phyloP scores from a whole-genome alignment of 2,329 filamentous ascomycete genomes.

The Microsporum canis region DNA sequence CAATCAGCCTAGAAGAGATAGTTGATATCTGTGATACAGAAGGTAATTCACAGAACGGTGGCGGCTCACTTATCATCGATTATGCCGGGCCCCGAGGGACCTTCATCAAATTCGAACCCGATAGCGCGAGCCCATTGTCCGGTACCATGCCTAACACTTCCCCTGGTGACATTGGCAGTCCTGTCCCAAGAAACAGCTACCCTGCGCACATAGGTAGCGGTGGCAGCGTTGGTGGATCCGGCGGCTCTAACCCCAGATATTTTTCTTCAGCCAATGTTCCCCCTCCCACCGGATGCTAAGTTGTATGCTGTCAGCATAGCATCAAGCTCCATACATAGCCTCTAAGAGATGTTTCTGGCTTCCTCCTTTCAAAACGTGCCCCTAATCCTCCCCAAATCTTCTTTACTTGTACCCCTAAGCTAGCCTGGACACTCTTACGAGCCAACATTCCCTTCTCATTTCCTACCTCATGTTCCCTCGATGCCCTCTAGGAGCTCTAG shows the following conservation, averaged over 20 bases:
- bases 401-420: conserved; percentile 5
- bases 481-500: neutral
- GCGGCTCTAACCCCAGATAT: conserved; percentile 19
- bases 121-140: conserved; percentile 37
- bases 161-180: conserved; percentile 61
- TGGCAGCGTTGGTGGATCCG: conserved; percentile 22
- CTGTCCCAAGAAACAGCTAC: conserved; percentile 39
- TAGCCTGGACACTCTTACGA: conserved; percentile 1
- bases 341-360: neutral
- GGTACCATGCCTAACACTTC: conserved; percentile 33
- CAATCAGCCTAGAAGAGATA: conserved; percentile 55
- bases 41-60: conserved; percentile 74
- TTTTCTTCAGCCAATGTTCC: conserved; percentile 22
- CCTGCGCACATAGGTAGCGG: conserved; percentile 28
- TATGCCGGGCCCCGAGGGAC: conserved; percentile 36
- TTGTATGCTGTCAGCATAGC: conserved; percentile 13
- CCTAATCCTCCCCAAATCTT: neutral
- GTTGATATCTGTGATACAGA: conserved; percentile 82
- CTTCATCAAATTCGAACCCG: conserved; percentile 42
- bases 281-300: conserved; percentile 28
- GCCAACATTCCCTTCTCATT: neutral
- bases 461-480: neutral
- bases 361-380: conserved; percentile 1
- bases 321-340: neutral
- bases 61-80: conserved; percentile 69